Percentiles rank a stretch among this genome's conserved stretches.
Conservation (phyloP, 495 filamentous ascomycete genomes). For the Penicillium egyptiacum region DNA sequence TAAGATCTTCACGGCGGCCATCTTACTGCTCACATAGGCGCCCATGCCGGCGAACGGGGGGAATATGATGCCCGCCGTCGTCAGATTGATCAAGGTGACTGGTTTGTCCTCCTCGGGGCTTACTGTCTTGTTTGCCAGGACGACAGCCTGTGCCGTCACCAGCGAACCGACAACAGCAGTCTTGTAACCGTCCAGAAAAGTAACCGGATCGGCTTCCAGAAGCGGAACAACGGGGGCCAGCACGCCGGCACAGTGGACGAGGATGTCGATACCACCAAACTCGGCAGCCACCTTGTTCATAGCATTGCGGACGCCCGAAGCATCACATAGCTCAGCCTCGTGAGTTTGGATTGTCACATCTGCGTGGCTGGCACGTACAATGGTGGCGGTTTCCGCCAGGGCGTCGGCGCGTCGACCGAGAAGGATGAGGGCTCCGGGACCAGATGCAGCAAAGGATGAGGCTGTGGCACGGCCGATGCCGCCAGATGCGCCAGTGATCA, state of each 20-base stretch:
- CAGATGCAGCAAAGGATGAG: conserved; percentile 48
- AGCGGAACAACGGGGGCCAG: conserved; percentile 21
- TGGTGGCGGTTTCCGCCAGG: conserved; percentile 31
- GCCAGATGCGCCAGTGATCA: conserved; percentile 25
- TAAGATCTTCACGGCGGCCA: conserved; percentile 39
- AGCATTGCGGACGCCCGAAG: conserved; percentile 14
- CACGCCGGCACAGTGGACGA: conserved; percentile 38
- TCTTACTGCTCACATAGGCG: conserved; percentile 41
- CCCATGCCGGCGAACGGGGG: conserved; percentile 30
- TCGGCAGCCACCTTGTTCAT: conserved; percentile 18
- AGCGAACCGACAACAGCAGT: conserved; percentile 38
- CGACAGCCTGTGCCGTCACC: conserved; percentile 31
- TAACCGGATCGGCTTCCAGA: conserved; percentile 20
- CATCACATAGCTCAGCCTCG: conserved; percentile 22
- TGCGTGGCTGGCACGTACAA: conserved; percentile 25
- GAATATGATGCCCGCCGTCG: conserved; percentile 30
- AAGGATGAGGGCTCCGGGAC: conserved; percentile 20
- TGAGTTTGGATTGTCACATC: conserved; percentile 18
- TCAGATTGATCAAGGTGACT: conserved; percentile 30
- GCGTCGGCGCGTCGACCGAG: conserved; percentile 43
- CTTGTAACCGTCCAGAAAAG: conserved; percentile 33
- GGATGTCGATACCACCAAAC: conserved; percentile 33
- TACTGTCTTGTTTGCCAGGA: conserved; percentile 18
- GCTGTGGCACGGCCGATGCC: conserved; percentile 24
- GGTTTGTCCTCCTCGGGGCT: conserved; percentile 19